Percentiles rank a stretch among this genome's conserved stretches.
phyloP scores from a whole-genome alignment of 805 yeast species.

The Candida cerambycidarum region DNA sequence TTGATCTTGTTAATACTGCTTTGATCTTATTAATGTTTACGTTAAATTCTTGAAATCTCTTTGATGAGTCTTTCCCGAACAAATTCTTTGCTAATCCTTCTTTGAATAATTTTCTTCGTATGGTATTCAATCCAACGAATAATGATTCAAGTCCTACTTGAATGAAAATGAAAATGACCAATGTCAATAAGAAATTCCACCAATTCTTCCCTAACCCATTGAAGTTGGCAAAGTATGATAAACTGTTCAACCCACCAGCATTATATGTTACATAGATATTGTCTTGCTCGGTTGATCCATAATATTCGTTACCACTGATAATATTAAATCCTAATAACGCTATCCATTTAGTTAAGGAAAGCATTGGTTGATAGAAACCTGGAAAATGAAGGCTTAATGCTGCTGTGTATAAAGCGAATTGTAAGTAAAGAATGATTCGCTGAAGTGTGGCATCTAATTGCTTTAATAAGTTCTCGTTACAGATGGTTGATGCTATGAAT shows the following conservation, averaged over 20 bases:
- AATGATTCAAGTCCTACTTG: conserved; percentile 25
- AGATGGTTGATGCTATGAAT: conserved; percentile 54
- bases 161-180: conserved; percentile 26
- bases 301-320: conserved; percentile 14
- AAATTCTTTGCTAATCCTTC: no score
- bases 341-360: conserved; percentile 54
- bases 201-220: conserved; percentile 31
- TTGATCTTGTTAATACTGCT: conserved; percentile 5
- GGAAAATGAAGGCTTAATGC: conserved; percentile 59
- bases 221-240: conserved; percentile 31
- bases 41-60: neutral
- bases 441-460: conserved; percentile 55
- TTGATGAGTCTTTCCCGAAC: no score
- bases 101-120: neutral
- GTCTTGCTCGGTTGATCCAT: conserved; percentile 19
- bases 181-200: conserved; percentile 43
- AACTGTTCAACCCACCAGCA: conserved; percentile 40
- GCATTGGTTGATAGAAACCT: conserved; percentile 58
- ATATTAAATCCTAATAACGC: conserved; percentile 44
- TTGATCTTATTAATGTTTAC: neutral
- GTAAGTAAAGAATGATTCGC: conserved; percentile 53
- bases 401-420: conserved; percentile 57
- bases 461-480: conserved; percentile 54
- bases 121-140: conserved; percentile 16
- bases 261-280: conserved; percentile 44